Conservation (phyloP, 2,329 filamentous ascomycete species). For the Lecanicillium sp. region DNA sequence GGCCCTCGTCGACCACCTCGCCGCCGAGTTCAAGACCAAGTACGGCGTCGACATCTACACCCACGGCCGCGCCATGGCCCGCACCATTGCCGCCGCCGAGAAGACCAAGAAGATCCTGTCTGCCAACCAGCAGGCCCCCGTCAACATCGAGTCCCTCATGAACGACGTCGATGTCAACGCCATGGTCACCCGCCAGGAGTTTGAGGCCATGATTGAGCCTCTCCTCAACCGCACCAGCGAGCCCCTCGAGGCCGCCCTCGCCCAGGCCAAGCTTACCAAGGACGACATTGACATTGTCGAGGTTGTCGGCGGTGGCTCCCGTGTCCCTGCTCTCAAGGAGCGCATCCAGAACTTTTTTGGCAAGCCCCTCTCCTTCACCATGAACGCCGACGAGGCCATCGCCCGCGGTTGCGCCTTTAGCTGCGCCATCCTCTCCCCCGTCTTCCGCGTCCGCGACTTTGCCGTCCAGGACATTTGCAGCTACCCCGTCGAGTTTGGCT, state of each 20-base stretch:
- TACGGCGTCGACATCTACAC: constrained; percentile 93
- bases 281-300: constrained; percentile 93
- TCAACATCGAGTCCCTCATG: constrained; percentile 98
- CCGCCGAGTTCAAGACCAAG: constrained; percentile 92
- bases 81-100: constrained; percentile 82
- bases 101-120: constrained; percentile 98
- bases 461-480: constrained; percentile 93
- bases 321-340: constrained; percentile 89
- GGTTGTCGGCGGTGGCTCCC: constrained; percentile 89
- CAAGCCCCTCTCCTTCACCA: constrained; percentile 88
- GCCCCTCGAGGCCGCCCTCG: constrained; percentile 83
- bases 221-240: constrained; percentile 64
- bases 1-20: constrained; percentile 89
- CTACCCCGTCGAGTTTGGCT: constrained; percentile 97
- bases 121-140: constrained; percentile 82
- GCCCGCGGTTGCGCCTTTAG: constrained; percentile 94
- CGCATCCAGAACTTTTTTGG: constrained; percentile 84
- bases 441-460: constrained; percentile 98
- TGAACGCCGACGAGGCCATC: constrained; percentile 97
- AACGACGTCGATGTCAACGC: constrained; percentile 88
- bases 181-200: constrained; percentile 88
- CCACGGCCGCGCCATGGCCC: constrained; percentile 82
- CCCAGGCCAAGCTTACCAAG: constrained; percentile 82
- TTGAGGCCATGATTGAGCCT: constrained; percentile 84
- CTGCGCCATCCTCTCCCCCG: constrained; percentile 93